Percentiles rank a stretch among this genome's conserved stretches.
phyloP scores from a whole-genome alignment of 2,329 filamentous ascomycete species.

The Aspergillus clavatus region DNA sequence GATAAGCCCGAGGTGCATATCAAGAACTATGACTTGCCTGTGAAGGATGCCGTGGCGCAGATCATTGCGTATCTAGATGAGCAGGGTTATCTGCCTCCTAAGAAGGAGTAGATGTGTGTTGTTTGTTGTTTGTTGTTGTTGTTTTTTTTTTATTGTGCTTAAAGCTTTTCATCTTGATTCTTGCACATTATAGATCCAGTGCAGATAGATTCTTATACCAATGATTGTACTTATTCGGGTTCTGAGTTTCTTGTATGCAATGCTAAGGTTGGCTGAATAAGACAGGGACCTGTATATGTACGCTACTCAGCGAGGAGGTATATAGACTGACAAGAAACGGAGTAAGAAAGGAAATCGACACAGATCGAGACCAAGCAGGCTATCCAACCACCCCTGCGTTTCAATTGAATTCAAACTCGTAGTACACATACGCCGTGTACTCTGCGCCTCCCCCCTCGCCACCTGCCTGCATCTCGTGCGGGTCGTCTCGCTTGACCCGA shows the following conservation, averaged over 20 bases:
- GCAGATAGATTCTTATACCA: not conserved
- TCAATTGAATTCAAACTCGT: constrained; percentile 75
- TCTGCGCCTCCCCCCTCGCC: constrained; percentile 67
- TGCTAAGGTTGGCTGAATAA: not conserved
- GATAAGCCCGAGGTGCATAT: constrained; percentile 82
- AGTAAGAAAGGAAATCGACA: too few relatives aligned
- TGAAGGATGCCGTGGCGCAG: constrained; percentile 82
- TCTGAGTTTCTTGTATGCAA: not conserved
- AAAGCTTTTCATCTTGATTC: too few relatives aligned
- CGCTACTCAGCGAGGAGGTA: constrained; percentile 10
- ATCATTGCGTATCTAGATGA: constrained; percentile 74
- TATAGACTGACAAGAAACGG: too few relatives aligned
- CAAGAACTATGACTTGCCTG: constrained; percentile 71
- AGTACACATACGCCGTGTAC: constrained; percentile 96
- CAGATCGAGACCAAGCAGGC: constrained; percentile 1
- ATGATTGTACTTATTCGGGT: not conserved
- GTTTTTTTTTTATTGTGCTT: too few relatives aligned
- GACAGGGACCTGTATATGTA: constrained; percentile 8
- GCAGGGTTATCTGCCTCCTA: constrained; percentile 56
- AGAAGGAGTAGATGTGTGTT: constrained; percentile 27
- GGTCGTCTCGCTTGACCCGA: constrained; percentile 84
- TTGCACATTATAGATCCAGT: constrained; percentile 2
- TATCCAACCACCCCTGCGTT: too few relatives aligned
- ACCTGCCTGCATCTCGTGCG: constrained; percentile 77
- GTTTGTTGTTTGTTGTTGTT: too few relatives aligned